These are phyloP conservation scores for Eucalyptus curtisii DNA, from an alignment of 345 rosid genomes.

Conservation along the genomic window DNA sequence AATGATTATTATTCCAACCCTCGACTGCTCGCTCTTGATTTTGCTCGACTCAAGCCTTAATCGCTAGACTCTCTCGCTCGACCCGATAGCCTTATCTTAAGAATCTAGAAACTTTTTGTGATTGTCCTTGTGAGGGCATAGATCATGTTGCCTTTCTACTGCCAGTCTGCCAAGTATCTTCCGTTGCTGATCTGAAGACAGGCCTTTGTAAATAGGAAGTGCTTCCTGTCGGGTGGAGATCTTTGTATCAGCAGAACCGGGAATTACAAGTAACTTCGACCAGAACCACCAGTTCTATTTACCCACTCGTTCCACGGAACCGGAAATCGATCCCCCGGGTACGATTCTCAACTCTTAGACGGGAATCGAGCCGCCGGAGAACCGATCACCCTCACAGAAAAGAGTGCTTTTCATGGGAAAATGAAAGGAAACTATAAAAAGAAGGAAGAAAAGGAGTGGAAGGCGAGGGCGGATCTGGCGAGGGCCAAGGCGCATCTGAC, in stretches of 20 bases:
- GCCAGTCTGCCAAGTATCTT: neutral
- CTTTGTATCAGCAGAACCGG: neutral
- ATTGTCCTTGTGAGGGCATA: neutral
- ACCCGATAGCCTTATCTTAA: neutral
- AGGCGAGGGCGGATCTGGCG: neutral
- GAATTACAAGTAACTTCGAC: neutral
- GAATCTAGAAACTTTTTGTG: neutral
- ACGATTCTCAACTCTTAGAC: too few species aligned
- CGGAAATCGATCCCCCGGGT: too few species aligned
- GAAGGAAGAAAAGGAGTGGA: neutral
- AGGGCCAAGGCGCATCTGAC: constrained; percentile 6
- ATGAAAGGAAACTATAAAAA: neutral
- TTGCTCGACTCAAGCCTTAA: neutral
- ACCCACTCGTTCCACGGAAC: neutral
- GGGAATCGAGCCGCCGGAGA: neutral
- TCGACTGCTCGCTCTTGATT: fast-evolving
- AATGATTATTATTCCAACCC: too few species aligned
- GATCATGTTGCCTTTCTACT: neutral
- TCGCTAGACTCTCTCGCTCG: neutral
- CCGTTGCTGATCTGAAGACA: neutral
- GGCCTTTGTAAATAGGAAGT: neutral
- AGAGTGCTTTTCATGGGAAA: neutral
- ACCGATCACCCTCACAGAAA: neutral
- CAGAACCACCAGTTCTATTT: neutral
- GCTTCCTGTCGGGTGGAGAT: neutral